phyloP scores from a whole-genome alignment of 2,329 filamentous ascomycete species.

The Microcyclospora tardicrescens region DNA sequence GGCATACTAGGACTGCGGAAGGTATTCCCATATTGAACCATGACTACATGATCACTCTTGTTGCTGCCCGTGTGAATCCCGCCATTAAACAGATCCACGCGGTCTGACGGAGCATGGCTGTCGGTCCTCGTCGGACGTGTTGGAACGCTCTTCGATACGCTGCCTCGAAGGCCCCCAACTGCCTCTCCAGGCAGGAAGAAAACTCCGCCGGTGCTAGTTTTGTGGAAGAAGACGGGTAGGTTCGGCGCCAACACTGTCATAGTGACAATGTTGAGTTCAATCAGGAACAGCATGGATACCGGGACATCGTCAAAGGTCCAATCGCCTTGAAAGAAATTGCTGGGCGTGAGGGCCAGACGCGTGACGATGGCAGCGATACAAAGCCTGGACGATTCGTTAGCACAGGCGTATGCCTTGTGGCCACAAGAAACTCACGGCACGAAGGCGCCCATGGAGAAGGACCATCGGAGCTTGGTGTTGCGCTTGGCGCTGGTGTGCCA shows the following conservation, averaged over 20 bases:
- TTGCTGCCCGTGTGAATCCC: not conserved
- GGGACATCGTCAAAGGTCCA: conserved; percentile 2
- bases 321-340: conserved; percentile 1
- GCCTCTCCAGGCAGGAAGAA: conserved; percentile 2
- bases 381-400: not conserved
- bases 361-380: conserved; percentile 1
- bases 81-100: not conserved
- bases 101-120: not conserved
- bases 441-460: conserved; percentile 3
- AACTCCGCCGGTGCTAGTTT: conserved; percentile 5
- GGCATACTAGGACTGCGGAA: not conserved
- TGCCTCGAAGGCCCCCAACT: too few species aligned
- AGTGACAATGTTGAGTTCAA: conserved; percentile 1
- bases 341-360: conserved; percentile 1
- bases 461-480: conserved; percentile 2
- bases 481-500: conserved; percentile 2
- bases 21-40: not conserved
- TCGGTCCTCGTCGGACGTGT: conserved; percentile 1
- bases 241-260: conserved; percentile 1
- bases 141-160: not conserved
- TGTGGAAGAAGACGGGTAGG: conserved; percentile 7
- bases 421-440: conserved; percentile 1
- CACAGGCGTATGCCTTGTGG: too few species aligned
- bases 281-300: conserved; percentile 1
- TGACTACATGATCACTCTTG: not conserved